Conservation (phyloP, 2,329 filamentous ascomycete species). For the Paecilomyces niveus region DNA sequence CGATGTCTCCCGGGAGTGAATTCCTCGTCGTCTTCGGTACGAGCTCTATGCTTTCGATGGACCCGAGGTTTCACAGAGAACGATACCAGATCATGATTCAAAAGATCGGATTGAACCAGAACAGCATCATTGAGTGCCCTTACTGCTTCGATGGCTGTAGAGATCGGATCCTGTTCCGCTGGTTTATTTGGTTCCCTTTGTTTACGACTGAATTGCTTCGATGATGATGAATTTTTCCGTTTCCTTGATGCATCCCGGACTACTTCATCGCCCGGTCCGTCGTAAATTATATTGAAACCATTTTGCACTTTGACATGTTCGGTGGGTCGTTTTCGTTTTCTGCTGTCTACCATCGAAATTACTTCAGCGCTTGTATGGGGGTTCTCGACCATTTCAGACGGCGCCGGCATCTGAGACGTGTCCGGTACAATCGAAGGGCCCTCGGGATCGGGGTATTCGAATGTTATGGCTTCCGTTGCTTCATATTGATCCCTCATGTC, state of each 20-base stretch:
- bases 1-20: slow-evolving; percentile 13
- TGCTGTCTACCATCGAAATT: slow-evolving; percentile 8
- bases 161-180: background rate
- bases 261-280: background rate
- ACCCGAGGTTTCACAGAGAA: background rate
- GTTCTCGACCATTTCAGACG: background rate
- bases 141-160: background rate
- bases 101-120: slow-evolving; percentile 12
- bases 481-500: slow-evolving; percentile 22
- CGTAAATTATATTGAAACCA: slow-evolving; percentile 1
- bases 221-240: slow-evolving; percentile 3
- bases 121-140: slow-evolving; percentile 1
- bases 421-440: slow-evolving; percentile 1
- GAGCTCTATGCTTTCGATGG: slow-evolving; percentile 4
- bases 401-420: background rate
- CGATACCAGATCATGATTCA: slow-evolving; percentile 4
- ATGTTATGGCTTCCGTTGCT: slow-evolving; percentile 25
- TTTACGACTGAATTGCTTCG: background rate
- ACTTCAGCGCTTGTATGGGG: background rate
- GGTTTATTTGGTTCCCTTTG: background rate
- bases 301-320: background rate
- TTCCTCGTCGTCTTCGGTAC: slow-evolving; percentile 22
- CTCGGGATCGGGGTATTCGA: slow-evolving; percentile 23
- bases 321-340: slow-evolving; percentile 17
- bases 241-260: background rate